phyloP scores from a whole-genome alignment of 2,329 filamentous ascomycete species.

The Tolypocladium guangdongense region DNA sequence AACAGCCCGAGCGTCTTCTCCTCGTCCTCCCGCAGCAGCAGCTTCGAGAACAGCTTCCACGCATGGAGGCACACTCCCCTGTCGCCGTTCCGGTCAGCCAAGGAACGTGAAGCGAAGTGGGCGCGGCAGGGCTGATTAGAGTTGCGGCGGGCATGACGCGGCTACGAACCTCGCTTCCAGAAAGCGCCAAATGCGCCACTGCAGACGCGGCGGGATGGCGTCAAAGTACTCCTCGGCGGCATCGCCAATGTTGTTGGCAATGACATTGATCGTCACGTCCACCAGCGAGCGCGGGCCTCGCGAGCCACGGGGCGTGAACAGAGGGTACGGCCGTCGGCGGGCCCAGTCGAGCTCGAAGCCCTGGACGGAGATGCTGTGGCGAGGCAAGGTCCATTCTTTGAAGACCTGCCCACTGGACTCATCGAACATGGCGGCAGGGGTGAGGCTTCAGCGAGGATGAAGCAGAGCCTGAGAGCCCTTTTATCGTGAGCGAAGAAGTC shows the following conservation, averaged over 20 bases:
- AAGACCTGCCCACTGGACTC: conserved; percentile 23
- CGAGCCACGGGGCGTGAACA: conserved; percentile 13
- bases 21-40: conserved; percentile 19
- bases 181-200: conserved; percentile 28
- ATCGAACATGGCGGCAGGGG: conserved; percentile 19
- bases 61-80: conserved; percentile 27
- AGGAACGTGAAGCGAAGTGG: not conserved
- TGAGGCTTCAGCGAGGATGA: not conserved
- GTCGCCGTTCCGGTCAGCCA: not conserved
- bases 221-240: conserved; percentile 22
- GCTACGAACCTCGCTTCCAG: conserved; percentile 26
- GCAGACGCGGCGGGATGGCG: conserved; percentile 20
- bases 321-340: conserved; percentile 16
- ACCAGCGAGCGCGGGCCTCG: conserved; percentile 25
- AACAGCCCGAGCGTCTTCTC: conserved; percentile 25
- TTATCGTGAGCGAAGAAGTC: not conserved
- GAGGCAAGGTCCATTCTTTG: conserved; percentile 23
- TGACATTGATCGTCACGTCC: conserved; percentile 26
- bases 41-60: conserved; percentile 27
- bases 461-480: not conserved
- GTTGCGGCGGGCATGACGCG: not conserved
- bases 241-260: conserved; percentile 25
- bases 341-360: conserved; percentile 24
- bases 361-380: conserved; percentile 10
- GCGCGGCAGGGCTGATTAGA: not conserved